These are phyloP conservation scores for Diaporthe ilicicola DNA, from an alignment of 2,329 filamentous ascomycete genomes.

Conservation along the genomic window DNA sequence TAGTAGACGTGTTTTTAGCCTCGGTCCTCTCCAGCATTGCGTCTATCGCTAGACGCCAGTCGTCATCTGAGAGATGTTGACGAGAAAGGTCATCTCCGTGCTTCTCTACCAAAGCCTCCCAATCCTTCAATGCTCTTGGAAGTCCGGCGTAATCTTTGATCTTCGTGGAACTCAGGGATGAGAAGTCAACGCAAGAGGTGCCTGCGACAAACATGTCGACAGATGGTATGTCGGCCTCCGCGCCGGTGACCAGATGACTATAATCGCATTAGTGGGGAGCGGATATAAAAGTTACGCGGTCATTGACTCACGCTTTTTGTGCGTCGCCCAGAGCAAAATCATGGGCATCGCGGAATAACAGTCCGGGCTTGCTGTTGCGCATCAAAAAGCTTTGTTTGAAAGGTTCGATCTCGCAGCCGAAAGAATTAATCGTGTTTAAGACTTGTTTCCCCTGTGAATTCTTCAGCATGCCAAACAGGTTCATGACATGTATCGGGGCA, in stretches of 20 bases:
- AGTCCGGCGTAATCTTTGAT: slow-evolving; percentile 27
- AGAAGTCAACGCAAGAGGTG: slow-evolving; percentile 81
- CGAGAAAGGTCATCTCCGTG: slow-evolving; percentile 51
- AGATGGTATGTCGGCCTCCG: slow-evolving; percentile 55
- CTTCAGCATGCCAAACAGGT: slow-evolving; percentile 30
- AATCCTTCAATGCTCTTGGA: neutral
- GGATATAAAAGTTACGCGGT: neutral
- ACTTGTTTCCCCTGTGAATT: slow-evolving; percentile 12
- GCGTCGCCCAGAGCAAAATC: slow-evolving; percentile 56
- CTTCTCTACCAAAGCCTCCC: slow-evolving; percentile 58
- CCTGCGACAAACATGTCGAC: slow-evolving; percentile 74
- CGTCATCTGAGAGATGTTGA: slow-evolving; percentile 49
- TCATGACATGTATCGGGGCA: slow-evolving; percentile 69
- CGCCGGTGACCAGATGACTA: slow-evolving; percentile 28
- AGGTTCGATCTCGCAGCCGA: slow-evolving; percentile 70
- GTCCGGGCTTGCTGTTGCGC: slow-evolving; percentile 61
- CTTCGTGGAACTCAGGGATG: slow-evolving; percentile 63
- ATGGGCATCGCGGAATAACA: slow-evolving; percentile 67
- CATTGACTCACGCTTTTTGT: slow-evolving; percentile 53
- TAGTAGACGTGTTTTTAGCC: slow-evolving; percentile 31
- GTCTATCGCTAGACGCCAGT: slow-evolving; percentile 30
- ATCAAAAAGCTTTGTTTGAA: slow-evolving; percentile 73
- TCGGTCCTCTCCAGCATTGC: slow-evolving; percentile 18
- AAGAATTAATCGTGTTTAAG: slow-evolving; percentile 50
- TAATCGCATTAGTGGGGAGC: neutral